These are phyloP conservation scores for Prunella vulgaris DNA, from an alignment of 257 asterid species.

Conservation along the genomic window DNA sequence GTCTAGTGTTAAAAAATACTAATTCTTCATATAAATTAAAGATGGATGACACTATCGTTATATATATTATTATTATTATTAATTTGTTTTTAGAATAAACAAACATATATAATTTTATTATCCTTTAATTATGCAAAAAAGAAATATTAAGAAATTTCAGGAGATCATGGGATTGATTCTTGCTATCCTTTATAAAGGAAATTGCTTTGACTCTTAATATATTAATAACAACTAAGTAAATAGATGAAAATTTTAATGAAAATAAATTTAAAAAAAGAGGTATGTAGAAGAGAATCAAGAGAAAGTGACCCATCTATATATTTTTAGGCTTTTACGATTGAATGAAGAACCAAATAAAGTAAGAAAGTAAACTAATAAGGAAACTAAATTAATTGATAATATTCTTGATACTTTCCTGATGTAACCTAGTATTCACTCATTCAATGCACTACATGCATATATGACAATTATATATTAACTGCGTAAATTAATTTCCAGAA, in stretches of 20 bases:
- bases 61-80: no score
- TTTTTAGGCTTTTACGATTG: neutral
- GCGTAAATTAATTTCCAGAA: constrained; percentile 44
- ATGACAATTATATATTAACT: constrained; percentile 13
- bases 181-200: constrained; percentile 17
- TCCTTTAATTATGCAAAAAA: no score
- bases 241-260: neutral
- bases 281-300: neutral
- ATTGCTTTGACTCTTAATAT: neutral
- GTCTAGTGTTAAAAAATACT: no score
- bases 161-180: neutral
- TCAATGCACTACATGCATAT: neutral
- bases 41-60: no score
- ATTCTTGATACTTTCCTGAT: constrained; percentile 2
- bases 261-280: neutral
- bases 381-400: neutral
- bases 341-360: neutral
- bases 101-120: no score
- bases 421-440: neutral
- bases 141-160: no score
- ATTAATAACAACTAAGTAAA: neutral
- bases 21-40: no score
- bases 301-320: constrained; percentile 15
- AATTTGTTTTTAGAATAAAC: no score
- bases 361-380: neutral